Evolutionary conservation across 2,329 filamentous ascomycete species (phyloP), one percentile per base, ranked within the genome.

Genomic region (Fusarium brevicatenulatum): DNA sequence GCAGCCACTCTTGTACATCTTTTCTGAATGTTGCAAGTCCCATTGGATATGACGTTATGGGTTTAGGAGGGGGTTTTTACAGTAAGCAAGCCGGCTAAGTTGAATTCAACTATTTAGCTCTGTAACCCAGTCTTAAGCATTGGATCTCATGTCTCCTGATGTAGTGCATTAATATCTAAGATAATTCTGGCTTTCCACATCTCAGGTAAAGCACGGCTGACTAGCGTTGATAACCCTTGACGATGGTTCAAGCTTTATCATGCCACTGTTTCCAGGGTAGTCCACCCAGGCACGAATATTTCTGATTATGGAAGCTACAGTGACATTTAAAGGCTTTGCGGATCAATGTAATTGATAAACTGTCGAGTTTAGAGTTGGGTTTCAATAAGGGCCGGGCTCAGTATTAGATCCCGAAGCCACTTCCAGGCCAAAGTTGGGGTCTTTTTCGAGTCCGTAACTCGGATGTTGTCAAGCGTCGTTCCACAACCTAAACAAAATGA

Each of bases 321-420:
- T 12, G 52, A 23, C 36, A 43, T 43, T 30, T 4, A 32, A 42
- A 23, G 25, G 37, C n/a, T 42, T 18, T 44, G 36, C 12, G 4
- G 16, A 15, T 10, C 11, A 25, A 32, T 18, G 11, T 21, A 21
- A 15, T 10, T 19, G n/a, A 30, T 30, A 9, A 12, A 21, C 11
- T 59, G 21, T 10, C 40, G 44, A 19, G 15, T 23, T 32, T 21
- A n/a, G 25, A 7, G 16, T 36, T 47, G 25, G 16, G 6, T 25
- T 5, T 34, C 47, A 18, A 18, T 32, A 23, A 25, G 25, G 40
- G 10, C 56, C 56, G 49, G 42, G 25, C 7, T 49, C 44, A 65
- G 15, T 69, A 53, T 47, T 69, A 69, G 46, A 42, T 65, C 66
- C 66, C 52, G 66, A 69, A 70, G 66, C 66, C 40, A 69, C 58